Evolutionary conservation across 1,139 yeast genomes (phyloP), one percentile per base, ranked within the genome.

Genomic region (Taphrina pruni): DNA sequence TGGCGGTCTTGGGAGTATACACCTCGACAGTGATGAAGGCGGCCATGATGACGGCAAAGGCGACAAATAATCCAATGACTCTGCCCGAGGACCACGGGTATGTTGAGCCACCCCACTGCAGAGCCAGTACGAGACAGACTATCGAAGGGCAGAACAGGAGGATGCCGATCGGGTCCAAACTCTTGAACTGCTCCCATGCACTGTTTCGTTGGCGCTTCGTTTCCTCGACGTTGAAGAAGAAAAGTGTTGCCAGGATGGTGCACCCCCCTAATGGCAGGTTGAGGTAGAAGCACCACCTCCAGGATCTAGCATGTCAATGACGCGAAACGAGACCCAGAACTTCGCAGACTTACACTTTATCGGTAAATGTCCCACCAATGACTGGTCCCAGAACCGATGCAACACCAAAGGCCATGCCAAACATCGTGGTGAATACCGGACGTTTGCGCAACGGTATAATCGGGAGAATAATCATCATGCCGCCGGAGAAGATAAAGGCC

Each of bases 251-350:
- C 0, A 78, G 75, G 26, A 83, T 77, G 0, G 89, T 87, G 2
- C 82, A 72, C 0, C 88, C 91, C n/a, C 90, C 89, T 65, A 88
- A 79, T 3, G 92, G 91, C 70, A 88, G 77, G 75, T 88, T 88
- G 74, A 88, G 82, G 76, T 86, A 89, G 76, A 88, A 89, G 73
- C 90, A 86, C 92, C 93, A 88, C 76, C 94, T 81, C 94, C 94
- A 89, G 20, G 86, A 80, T 12, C 39, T 32, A 38, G 36, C 12
- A n/a, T 45, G 48, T 45, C 20, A 45, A 17, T 45, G 8, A 9
- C 17, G 17, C 17, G 43, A 39, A 26, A 26, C 32, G 4, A 26
- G 32, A 26, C 32, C 4, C 32, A 4, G 32, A 26, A 2, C 32
- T 26, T 3, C 3, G 43, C 43, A 20, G 6, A 46, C 51, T n/a